A percentile compares a stretch with the other conserved stretches of the same genome.
Conservation (phyloP, 192 early-diverging fungal genomes). For the Linnemannia schmuckeri region DNA sequence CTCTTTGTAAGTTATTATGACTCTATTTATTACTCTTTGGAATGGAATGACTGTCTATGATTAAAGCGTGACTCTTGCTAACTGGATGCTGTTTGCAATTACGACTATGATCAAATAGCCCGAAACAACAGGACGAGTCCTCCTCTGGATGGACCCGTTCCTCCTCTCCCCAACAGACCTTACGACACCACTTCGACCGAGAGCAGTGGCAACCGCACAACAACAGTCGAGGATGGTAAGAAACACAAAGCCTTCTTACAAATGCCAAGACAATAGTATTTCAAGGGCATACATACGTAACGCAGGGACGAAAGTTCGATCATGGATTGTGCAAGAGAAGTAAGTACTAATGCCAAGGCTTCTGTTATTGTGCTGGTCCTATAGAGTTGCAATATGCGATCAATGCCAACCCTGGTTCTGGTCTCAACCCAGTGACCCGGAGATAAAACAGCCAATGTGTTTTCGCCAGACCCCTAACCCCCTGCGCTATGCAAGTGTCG, state of each 20-base stretch:
- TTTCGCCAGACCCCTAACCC: not conserved
- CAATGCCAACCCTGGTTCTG: constrained; percentile 14
- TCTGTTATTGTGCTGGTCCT: not conserved
- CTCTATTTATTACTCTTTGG: not conserved
- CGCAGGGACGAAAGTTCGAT: no score
- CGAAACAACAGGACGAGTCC: constrained; percentile 42
- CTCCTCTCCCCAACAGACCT: constrained; percentile 38
- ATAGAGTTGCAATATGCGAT: constrained; percentile 29
- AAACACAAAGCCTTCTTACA: not conserved
- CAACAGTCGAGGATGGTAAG: constrained; percentile 51
- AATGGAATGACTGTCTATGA: not conserved
- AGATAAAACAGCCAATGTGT: not conserved
- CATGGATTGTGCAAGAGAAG: not conserved
- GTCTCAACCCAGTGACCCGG: not conserved
- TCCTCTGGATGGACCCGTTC: constrained; percentile 22
- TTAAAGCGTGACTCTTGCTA: not conserved
- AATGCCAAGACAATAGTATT: not conserved
- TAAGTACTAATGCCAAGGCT: constrained; percentile 19
- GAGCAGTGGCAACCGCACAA: constrained; percentile 15
- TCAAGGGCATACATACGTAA: not conserved
- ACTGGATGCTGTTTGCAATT: not conserved
- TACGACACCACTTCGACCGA: constrained; percentile 15
- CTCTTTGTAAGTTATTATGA: constrained; percentile 8
- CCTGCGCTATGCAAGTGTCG: not conserved
- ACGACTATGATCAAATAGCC: constrained; percentile 17